These are phyloP conservation scores for Pseudopyrenochaeta lycopersici DNA, from an alignment of 2,329 filamentous ascomycete genomes.

Conservation along the genomic window DNA sequence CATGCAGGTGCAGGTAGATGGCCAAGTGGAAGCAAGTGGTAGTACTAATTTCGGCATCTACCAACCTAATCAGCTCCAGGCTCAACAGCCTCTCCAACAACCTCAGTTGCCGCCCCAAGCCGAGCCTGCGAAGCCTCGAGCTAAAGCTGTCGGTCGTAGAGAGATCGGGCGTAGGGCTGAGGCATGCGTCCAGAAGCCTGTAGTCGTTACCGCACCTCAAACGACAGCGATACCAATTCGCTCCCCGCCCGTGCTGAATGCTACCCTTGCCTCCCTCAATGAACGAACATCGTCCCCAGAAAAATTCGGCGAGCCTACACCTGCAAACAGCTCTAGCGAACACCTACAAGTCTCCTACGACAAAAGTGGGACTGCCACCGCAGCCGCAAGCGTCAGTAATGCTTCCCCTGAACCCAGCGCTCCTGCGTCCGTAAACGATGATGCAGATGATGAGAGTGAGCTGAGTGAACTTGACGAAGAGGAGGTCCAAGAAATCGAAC, in stretches of 20 bases:
- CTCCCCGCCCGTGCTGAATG: conserved; percentile 33
- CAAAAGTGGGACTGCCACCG: conserved; percentile 53
- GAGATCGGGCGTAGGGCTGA: conserved; percentile 69
- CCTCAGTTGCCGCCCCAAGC: conserved; percentile 24
- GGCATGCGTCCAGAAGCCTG: conserved; percentile 58
- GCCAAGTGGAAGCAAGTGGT: conserved; percentile 21
- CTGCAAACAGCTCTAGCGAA: conserved; percentile 15
- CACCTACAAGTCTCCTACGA: conserved; percentile 27
- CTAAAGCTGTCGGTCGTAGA: conserved; percentile 67
- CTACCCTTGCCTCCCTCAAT: conserved; percentile 21
- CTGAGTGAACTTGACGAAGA: conserved; percentile 61
- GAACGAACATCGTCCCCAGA: conserved; percentile 27
- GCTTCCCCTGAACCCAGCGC: conserved; percentile 59
- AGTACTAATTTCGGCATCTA: conserved; percentile 36
- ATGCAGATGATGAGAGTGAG: conserved; percentile 65
- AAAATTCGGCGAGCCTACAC: conserved; percentile 12
- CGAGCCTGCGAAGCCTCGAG: conserved; percentile 47
- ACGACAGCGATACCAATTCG: conserved; percentile 45
- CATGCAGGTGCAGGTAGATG: conserved; percentile 45
- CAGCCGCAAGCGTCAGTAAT: conserved; percentile 38
- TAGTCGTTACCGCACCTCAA: conserved; percentile 38
- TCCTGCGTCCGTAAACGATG: conserved; percentile 63
- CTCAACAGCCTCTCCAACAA: conserved; percentile 21
- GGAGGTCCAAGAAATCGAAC: conserved; percentile 46
- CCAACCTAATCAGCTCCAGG: conserved; percentile 35